Base-by-base conservation (phyloP, 257 asterid species). In the Solanum pimpinellifolium region DNA sequence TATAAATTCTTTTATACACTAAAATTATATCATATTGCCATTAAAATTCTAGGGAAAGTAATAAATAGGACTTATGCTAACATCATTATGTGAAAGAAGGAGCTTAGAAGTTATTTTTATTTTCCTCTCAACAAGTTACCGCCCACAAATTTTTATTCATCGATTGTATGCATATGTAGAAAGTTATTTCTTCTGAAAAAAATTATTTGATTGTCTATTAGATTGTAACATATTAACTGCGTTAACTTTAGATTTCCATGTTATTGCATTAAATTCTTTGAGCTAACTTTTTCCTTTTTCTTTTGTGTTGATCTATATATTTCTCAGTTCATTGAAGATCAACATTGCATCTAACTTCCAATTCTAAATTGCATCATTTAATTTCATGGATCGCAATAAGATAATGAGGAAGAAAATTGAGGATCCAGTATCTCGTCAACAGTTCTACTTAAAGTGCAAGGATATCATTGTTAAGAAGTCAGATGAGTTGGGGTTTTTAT, bases 401-500 rank as follows among this genome's bases (percentile, higher is more conserved):
- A 87, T 90, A 2, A 87, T 92, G 2, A 56, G 91, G 94, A 70
- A 86, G 91, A 91, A 86, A 20, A 93, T 92, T 35, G 95, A 93
- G 44, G 93, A 92, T 82, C 76, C 93, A 2, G 46, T 92, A 14
- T 70, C 94, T 65, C 94, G 95, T 1, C 95, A 95, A 75, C 89
- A 82, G 0, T 90, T 93, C 0, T 94, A 86, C 81, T 75, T 90
- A 1, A 95, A 93, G 92, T 93, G 94, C 76, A 95, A 93, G 85
- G 96, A 94, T n/a, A 93, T 91, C 29, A 83, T 94, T n/a, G 37
- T 94, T 44, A 95, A 94, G 89, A 95, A 95, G 90, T 94, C 96
- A 14, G 74, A 85, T 25, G 98, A 95, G 89, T 92, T 95, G 12
- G 82, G 95, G 1, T 87, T 95, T 33, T 73, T 95, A 25, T 94